Evolutionary conservation across 2,329 filamentous ascomycete species (phyloP), one percentile per base, ranked within the genome.

Genomic region (Mollisiaceae sp.): DNA sequence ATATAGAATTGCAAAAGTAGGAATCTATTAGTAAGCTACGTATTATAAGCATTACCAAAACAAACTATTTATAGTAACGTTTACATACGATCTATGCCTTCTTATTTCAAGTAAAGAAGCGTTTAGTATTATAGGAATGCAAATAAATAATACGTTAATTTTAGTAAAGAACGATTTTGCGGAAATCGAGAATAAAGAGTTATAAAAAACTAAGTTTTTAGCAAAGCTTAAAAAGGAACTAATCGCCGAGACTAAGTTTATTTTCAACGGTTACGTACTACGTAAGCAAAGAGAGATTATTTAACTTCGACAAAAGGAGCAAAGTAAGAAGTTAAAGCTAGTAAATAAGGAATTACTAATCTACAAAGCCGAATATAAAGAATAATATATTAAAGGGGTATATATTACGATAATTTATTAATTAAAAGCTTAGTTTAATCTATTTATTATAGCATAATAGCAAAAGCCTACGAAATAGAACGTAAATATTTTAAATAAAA

Each of bases 401-500:
- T 52, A 27, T 52, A 32, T 52, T 32, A 15, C 22, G 5, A 32
- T 15, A 32, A 52, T 52, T 11, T 52, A 11, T 15, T 11, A 52
- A 52, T 18, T 18, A 32, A 18, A 52, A 18, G 22, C 47, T 4
- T 22, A 14, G 5, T 32, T 27, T 5, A 11, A 27, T 32, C 18
- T 52, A 9, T 52, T 32, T 14, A 14, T 27, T 15, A 18, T 52
- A 18, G 20, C 22, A 2, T 15, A 52, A 32, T 15, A 27, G 22
- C 18, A 27, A 15, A 32, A 52, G 4, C 22, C 47, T 6, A 52
- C 18, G 2, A 18, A 52, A 52, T 4, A 27, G 4, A 11, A 52
- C 5, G 20, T 32, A 8, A 12, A 11, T 14, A 32, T 11, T 2
- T 22, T 69, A 14, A 69, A 69, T 57, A 68, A 66, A 36, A 41